A percentile compares a stretch with the other conserved stretches of the same genome.
Evolutionary conservation across 2,329 filamentous ascomycete species (phyloP).

Genomic region (Elsinoe arachidis): DNA sequence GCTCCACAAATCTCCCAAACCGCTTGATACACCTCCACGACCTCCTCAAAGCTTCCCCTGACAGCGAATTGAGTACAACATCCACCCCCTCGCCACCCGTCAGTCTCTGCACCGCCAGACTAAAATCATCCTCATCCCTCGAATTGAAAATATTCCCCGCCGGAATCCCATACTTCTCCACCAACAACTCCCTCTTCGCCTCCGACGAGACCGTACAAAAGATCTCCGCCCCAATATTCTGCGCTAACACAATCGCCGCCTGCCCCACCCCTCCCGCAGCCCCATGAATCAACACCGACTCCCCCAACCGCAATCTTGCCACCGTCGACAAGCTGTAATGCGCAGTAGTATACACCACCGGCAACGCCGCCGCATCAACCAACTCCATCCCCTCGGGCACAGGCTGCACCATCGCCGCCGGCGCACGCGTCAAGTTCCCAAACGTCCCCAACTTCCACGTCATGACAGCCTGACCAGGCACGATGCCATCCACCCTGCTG

Average conservation of each 20-base stretch:
- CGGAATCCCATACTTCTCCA: conserved; percentile 22
- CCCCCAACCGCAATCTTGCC: conserved; percentile 24
- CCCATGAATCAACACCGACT: conserved; percentile 30
- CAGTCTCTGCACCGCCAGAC: conserved; percentile 19
- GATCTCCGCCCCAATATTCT: conserved; percentile 23
- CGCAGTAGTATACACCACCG: conserved; percentile 21
- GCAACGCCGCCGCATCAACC: conserved; percentile 20
- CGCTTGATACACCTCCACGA: conserved; percentile 24
- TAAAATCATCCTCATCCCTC: conserved; percentile 24
- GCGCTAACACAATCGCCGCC: conserved; percentile 23
- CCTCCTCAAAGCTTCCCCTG: conserved; percentile 22
- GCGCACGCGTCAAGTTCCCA: conserved; percentile 12
- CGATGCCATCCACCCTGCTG: not conserved
- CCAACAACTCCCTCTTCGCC: conserved; percentile 23
- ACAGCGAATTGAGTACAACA: conserved; percentile 27
- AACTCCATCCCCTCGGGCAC: conserved; percentile 19
- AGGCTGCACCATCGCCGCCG: not conserved
- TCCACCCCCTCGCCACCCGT: conserved; percentile 29
- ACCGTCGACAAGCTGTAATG: conserved; percentile 25
- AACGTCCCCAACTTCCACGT: conserved; percentile 14
- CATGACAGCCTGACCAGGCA: conserved; percentile 18
- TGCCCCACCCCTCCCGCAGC: conserved; percentile 27
- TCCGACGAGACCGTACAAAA: conserved; percentile 24
- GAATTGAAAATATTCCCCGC: conserved; percentile 28
- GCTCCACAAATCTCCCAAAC: conserved; percentile 27